Evolutionary conservation across 2,329 filamentous ascomycete genomes (phyloP), one percentile per base, ranked within the genome.

Genomic region (Fusarium mundagurra): DNA sequence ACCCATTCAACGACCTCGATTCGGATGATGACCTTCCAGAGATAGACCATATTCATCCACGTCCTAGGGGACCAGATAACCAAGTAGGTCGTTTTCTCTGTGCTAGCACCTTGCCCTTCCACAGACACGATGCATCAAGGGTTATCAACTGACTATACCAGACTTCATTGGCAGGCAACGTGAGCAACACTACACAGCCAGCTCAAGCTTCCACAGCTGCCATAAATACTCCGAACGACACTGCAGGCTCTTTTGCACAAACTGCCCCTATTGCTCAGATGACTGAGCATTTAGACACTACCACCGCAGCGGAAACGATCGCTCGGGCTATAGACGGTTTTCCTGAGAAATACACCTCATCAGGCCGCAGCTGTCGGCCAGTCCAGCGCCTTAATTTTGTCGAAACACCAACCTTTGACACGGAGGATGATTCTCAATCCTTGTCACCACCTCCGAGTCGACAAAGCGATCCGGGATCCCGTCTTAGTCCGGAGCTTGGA

Each of bases 1-100:
- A 44, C 20, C 18, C 9, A 29, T n/a, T 5, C 5, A 18, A 27
- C 20, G 39, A 20, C 7, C 18, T 8, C 3, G 20, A 12, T 13
- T 50, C 24, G 20, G 55, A 36, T 24, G 31, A 18, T 13, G 41
- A 29, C 33, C 20, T 59, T 59, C 55, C 31, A 18, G 41, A 48
- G 5, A 1, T 36, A 36, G n/a, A 10, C 13, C 3, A 50, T 0
- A 14, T 59, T 3, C 11, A 0, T 36, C 5, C 7, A 10, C 29
- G 9, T 4, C 5, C 12, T 31, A 51, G 0, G 1, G 6, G 7
- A 6, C 10, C 16, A 12, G 31, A 36, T n/a, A 10, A 5, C 8
- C 55, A 47, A 9, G 41, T 47, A 47, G 8, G 31, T 27, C 5
- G 20, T 9, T 14, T 17, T 34, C 48, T 34, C 31, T 8, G 8